Conservation (phyloP, 2,329 filamentous ascomycete genomes). For the Zymoseptoria pseudotritici region DNA sequence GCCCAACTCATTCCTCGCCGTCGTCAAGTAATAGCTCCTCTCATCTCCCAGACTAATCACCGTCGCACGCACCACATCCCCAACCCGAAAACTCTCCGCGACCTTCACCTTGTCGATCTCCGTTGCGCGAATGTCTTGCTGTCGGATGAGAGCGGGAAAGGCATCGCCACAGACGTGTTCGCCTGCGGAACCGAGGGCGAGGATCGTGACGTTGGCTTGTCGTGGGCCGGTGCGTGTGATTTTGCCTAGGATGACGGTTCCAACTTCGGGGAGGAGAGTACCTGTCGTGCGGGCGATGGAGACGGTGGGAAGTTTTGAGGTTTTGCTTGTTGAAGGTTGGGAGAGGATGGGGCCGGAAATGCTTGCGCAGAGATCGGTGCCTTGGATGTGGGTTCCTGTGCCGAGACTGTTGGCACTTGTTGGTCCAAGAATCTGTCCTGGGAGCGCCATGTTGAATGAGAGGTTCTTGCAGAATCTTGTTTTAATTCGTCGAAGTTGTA, state of each 20-base stretch:
- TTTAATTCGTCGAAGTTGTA: not conserved
- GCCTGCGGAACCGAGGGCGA: conserved; percentile 60
- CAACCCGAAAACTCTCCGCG: conserved; percentile 82
- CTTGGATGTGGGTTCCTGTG: conserved; percentile 74
- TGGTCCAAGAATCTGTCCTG: conserved; percentile 72
- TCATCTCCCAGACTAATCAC: conserved; percentile 86
- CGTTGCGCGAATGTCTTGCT: conserved; percentile 84
- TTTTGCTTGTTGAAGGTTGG: conserved; percentile 39
- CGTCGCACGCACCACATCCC: conserved; percentile 79
- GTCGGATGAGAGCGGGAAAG: conserved; percentile 29
- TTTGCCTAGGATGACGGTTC: conserved; percentile 71
- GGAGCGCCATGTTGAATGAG: conserved; percentile 52
- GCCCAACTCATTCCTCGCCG: conserved; percentile 81
- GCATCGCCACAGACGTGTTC: conserved; percentile 22
- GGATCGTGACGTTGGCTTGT: conserved; percentile 78
- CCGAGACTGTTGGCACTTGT: conserved; percentile 62
- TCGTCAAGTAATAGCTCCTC: conserved; percentile 90
- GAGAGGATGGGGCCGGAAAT: conserved; percentile 57
- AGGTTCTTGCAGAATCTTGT: not conserved
- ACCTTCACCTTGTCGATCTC: conserved; percentile 94
- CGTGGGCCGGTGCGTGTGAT: conserved; percentile 79
- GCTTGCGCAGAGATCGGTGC: conserved; percentile 69
- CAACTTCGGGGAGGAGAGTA: conserved; percentile 78
- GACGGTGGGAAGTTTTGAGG: conserved; percentile 38
- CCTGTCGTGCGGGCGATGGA: conserved; percentile 44